A percentile compares a stretch with the other conserved stretches of the same genome.
Conservation (phyloP, 2,329 filamentous ascomycete species). For the Ceratocystis albifundus region DNA sequence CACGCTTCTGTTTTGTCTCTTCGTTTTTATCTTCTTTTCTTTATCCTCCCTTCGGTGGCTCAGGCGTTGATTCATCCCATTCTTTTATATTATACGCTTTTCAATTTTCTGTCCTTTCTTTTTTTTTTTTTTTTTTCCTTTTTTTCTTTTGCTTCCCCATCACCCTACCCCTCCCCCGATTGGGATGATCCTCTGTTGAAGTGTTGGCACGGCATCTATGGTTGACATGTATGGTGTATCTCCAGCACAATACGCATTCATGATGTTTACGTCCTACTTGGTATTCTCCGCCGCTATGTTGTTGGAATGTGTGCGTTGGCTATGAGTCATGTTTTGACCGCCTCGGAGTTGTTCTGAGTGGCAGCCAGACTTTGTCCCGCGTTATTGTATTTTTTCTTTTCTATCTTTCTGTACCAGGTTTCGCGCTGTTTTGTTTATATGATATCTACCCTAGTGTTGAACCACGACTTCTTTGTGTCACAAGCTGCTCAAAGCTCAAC, state of each 20-base stretch:
- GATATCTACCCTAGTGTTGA: background rate
- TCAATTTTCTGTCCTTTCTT: slow-evolving; percentile 15
- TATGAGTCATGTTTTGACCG: background rate
- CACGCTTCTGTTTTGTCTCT: slow-evolving; percentile 11
- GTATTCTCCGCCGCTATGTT: background rate
- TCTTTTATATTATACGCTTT: slow-evolving; percentile 24
- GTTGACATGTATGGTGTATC: background rate
- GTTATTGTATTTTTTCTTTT: background rate
- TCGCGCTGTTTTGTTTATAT: background rate
- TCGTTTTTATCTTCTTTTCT: slow-evolving; percentile 10
- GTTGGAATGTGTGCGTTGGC: background rate
- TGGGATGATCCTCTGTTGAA: background rate
- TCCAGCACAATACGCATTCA: background rate
- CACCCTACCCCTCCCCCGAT: background rate
- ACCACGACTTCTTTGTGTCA: background rate
- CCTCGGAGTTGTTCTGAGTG: background rate
- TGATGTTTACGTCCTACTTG: background rate
- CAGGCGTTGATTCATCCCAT: slow-evolving; percentile 24
- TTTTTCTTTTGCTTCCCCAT: background rate
- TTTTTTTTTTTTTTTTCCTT: background rate
- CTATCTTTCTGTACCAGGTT: background rate
- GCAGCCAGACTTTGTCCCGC: background rate
- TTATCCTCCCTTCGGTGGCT: slow-evolving; percentile 15
- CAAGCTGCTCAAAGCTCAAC: background rate
- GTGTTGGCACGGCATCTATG: background rate